Conservation (phyloP, 2,329 filamentous ascomycete species). For the Elsinoe fawcettii region DNA sequence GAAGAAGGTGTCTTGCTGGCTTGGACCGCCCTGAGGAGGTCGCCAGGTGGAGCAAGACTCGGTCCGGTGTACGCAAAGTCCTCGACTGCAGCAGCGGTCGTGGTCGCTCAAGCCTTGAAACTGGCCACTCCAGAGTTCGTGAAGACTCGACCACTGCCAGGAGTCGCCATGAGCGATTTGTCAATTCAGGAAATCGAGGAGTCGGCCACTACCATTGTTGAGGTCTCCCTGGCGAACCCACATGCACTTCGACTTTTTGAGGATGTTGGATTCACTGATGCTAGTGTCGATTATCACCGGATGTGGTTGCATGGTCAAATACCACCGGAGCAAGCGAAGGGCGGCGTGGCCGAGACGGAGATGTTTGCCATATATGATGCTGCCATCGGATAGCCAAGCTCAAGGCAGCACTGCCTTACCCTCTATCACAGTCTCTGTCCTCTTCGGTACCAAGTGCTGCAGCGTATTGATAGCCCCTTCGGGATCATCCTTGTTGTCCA, state of each 20-base stretch:
- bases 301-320: constrained; percentile 33
- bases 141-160: constrained; percentile 14
- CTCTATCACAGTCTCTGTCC: background rate
- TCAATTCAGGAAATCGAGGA: constrained; percentile 17
- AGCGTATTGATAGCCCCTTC: constrained; percentile 63
- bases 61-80: constrained; percentile 32
- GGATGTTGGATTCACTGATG: constrained; percentile 27
- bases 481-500: constrained; percentile 90
- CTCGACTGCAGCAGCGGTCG: constrained; percentile 22
- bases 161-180: constrained; percentile 16
- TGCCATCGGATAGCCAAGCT: constrained; percentile 18
- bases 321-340: constrained; percentile 27
- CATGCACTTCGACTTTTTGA: constrained; percentile 28
- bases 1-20: constrained; percentile 22
- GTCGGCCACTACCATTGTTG: constrained; percentile 25
- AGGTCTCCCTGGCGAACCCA: constrained; percentile 30
- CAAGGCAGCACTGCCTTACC: background rate
- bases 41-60: constrained; percentile 28
- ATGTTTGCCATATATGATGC: constrained; percentile 34
- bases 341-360: constrained; percentile 25
- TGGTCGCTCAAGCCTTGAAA: constrained; percentile 26
- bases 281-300: constrained; percentile 29
- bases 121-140: constrained; percentile 19
- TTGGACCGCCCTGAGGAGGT: constrained; percentile 29
- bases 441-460: constrained; percentile 24